These are phyloP conservation scores for Coemansia sp. DNA, from an alignment of 192 early-diverging fungal species.

Conservation along the genomic window DNA sequence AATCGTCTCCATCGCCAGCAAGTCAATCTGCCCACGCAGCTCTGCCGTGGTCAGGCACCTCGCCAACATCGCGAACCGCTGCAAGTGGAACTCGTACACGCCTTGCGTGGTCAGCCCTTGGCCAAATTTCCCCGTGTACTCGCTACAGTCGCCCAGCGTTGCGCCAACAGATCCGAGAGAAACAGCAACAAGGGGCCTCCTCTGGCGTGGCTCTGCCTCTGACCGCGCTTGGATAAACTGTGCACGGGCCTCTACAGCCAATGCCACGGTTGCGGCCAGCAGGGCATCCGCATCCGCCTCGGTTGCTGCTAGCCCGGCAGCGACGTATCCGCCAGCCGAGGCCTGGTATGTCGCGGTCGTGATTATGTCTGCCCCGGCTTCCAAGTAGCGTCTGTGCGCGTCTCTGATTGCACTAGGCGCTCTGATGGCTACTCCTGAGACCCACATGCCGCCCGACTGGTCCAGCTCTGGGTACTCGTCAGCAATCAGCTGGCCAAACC, in stretches of 20 bases:
- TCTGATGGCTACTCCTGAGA: slow-evolving; percentile 16
- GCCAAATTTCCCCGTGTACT: slow-evolving; percentile 66
- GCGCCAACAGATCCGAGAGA: slow-evolving; percentile 69
- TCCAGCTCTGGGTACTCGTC: slow-evolving; percentile 17
- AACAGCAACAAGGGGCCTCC: slow-evolving; percentile 50
- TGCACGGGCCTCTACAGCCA: slow-evolving; percentile 55
- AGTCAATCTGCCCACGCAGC: slow-evolving; percentile 50
- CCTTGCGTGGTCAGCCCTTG: slow-evolving; percentile 18
- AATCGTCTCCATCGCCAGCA: slow-evolving; percentile 70
- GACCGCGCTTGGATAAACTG: slow-evolving; percentile 19
- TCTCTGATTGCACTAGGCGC: slow-evolving; percentile 15
- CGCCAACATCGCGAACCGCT: slow-evolving; percentile 42
- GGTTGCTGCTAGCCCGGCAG: slow-evolving; percentile 33
- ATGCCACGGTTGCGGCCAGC: slow-evolving; percentile 40
- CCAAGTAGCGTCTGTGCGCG: slow-evolving; percentile 52
- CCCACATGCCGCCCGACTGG: slow-evolving; percentile 25
- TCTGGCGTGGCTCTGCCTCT: neutral
- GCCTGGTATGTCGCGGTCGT: slow-evolving; percentile 61
- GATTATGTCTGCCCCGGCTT: slow-evolving; percentile 57
- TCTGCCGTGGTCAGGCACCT: slow-evolving; percentile 2
- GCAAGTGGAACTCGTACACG: slow-evolving; percentile 58
- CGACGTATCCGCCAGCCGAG: slow-evolving; percentile 41
- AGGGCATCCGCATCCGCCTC: slow-evolving; percentile 21
- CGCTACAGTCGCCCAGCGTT: slow-evolving; percentile 59
- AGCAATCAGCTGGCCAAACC: slow-evolving; percentile 29